A percentile compares a stretch with the other conserved stretches of the same genome.
Conservation (phyloP, 2,329 filamentous ascomycete genomes). For the Nemania serpens region DNA sequence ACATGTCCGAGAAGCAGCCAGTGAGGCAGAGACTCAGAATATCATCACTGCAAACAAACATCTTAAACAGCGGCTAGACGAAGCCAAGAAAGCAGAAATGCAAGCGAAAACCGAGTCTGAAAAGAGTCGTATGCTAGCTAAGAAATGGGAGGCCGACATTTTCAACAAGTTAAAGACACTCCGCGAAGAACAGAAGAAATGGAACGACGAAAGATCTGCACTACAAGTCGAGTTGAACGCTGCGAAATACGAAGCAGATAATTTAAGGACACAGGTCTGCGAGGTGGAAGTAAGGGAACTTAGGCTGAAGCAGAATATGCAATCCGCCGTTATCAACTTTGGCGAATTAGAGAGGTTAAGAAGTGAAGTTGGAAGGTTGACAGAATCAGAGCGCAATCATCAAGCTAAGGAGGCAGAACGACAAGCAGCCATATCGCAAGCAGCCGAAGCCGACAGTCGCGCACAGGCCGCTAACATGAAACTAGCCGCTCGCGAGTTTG, state of each 20-base stretch:
- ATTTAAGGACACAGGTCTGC: slow-evolving; percentile 68
- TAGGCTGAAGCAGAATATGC: slow-evolving; percentile 65
- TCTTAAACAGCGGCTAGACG: slow-evolving; percentile 72
- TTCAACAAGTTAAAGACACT: slow-evolving; percentile 67
- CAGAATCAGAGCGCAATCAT: slow-evolving; percentile 64
- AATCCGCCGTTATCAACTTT: slow-evolving; percentile 64
- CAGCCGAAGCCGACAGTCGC: slow-evolving; percentile 62
- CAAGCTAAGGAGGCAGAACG: slow-evolving; percentile 68
- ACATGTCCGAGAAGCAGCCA: slow-evolving; percentile 76
- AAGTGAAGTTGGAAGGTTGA: slow-evolving; percentile 62
- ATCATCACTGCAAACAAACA: slow-evolving; percentile 76
- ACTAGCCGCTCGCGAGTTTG: slow-evolving; percentile 56
- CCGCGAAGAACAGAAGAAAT: slow-evolving; percentile 72
- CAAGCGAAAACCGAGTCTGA: slow-evolving; percentile 74
- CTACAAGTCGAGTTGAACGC: slow-evolving; percentile 63
- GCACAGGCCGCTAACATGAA: slow-evolving; percentile 64
- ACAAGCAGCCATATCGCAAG: slow-evolving; percentile 60
- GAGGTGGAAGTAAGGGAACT: slow-evolving; percentile 72
- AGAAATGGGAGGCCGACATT: slow-evolving; percentile 78
- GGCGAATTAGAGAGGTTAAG: slow-evolving; percentile 65
- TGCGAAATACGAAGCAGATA: slow-evolving; percentile 64
- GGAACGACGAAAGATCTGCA: slow-evolving; percentile 60
- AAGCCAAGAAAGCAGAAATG: slow-evolving; percentile 71
- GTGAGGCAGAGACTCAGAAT: slow-evolving; percentile 82
- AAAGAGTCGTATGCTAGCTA: slow-evolving; percentile 71